Conservation (phyloP, 164 flowering plant species). For the Sedum album region DNA sequence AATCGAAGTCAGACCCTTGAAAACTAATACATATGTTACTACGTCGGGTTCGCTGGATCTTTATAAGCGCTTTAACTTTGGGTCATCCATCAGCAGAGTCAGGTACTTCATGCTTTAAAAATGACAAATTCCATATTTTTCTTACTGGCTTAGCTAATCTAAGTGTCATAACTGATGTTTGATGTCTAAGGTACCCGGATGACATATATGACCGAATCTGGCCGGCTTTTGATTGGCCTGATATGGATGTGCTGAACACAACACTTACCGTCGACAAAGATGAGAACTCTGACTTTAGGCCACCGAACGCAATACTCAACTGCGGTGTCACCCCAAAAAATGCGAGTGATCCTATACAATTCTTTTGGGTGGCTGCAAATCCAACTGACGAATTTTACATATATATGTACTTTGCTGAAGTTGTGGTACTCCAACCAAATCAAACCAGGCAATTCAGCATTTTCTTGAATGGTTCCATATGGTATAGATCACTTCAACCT, state of each 20-base stretch:
- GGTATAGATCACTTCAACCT: conserved; percentile 9
- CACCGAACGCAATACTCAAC: conserved; percentile 22
- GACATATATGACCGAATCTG: no score
- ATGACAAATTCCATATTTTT: not conserved
- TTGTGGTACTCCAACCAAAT: conserved; percentile 12
- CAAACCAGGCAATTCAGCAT: conserved; percentile 27
- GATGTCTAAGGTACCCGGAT: no score
- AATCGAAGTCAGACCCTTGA: conserved; percentile 7
- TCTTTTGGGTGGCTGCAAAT: conserved; percentile 12
- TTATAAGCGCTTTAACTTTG: not conserved
- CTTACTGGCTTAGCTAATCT: no score
- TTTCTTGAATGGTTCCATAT: conserved; percentile 13
- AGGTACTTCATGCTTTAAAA: not conserved
- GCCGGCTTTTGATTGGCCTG: no score
- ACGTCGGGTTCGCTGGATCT: conserved; percentile 7
- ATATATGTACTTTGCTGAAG: conserved; percentile 35
- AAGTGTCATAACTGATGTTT: no score
- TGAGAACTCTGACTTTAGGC: conserved; percentile 1
- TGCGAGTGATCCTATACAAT: conserved; percentile 2
- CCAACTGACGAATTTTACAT: conserved; percentile 11
- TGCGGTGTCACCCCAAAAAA: conserved; percentile 20
- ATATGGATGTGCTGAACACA: no score
- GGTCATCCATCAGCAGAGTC: conserved; percentile 3
- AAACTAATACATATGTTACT: not conserved
- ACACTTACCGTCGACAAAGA: not conserved